Base-by-base conservation (phyloP, 805 yeast genomes). In the Cyberlindnera maclurae region DNA sequence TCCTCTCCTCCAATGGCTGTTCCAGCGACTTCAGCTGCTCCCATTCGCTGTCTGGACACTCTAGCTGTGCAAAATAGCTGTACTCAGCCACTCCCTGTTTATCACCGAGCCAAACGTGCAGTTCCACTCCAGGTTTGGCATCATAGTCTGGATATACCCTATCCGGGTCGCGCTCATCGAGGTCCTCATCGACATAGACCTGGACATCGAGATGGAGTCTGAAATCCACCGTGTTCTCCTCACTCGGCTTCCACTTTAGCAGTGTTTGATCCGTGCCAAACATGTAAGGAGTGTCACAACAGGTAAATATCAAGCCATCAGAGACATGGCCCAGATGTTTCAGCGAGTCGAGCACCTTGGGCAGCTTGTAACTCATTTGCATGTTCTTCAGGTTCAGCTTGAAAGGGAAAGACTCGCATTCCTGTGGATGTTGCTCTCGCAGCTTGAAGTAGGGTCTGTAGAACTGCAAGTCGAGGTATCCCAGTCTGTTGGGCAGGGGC, bases 231-330 rank as follows among this genome's bases (percentile, higher is more conserved):
- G 97, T 82, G 52, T 93, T 94, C 59, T 90, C 98, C 45, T 85
- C 85, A 11, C 95, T 86, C 3, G 98, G 97, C 55, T 93, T 93
- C 99, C 99, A 93, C 62, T 94, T 93, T 39, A 93, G 64, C 36
- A 93, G 66, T 6, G 87, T 76, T 1, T 77, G 71, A 59, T 93
- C 97, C 1, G 97, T 90, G 12, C 97, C 97, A 45, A 80, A 77
- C 3, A 76, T 68, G 61, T 93, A 93, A 0, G 96, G 94, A 1
- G 90, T 76, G 38, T 78, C 86, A 32, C 94, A 82, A 47, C 95
- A 86, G 2, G 99, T 93, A 59, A 88, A 85, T 43, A 93, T 86
- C 20, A 93, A 70, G 1, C 99, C 99, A 63, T 93, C 99, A 3
- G 93, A 79, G 41, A 84, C 82, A 62, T 93, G 97, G 17, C 86